Conservation (phyloP, 2,329 filamentous ascomycete genomes). For the Pyricularia pennisetigena region DNA sequence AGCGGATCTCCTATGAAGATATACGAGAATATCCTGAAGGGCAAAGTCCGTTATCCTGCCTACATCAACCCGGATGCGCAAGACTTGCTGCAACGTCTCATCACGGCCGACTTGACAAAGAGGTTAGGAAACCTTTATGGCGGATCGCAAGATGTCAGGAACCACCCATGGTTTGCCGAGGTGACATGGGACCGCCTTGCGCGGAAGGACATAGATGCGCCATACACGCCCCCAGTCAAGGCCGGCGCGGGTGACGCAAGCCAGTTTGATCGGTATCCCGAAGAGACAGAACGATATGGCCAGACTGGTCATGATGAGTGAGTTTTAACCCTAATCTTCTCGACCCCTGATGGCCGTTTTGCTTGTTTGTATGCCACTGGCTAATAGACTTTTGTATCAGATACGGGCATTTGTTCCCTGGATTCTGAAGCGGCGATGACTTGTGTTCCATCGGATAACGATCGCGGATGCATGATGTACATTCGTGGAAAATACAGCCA, state of each 20-base stretch:
- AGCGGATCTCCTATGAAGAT: conserved; percentile 97
- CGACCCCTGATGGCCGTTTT: background rate
- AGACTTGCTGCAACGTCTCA: conserved; percentile 82
- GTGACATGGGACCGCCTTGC: conserved; percentile 94
- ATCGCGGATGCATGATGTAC: background rate
- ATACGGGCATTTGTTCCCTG: conserved; percentile 64
- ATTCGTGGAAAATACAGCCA: background rate
- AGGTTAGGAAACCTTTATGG: conserved; percentile 88
- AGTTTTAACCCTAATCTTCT: conserved; percentile 32
- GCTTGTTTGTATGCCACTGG: background rate
- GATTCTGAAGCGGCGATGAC: conserved; percentile 47
- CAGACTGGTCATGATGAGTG: conserved; percentile 72
- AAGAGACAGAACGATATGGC: conserved; percentile 92
- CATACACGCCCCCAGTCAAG: conserved; percentile 92
- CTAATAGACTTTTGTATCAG: conserved; percentile 28
- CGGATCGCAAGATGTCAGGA: conserved; percentile 86
- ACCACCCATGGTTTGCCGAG: conserved; percentile 91
- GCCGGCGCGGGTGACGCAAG: conserved; percentile 91
- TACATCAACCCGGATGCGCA: conserved; percentile 94
- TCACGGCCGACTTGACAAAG: conserved; percentile 92
- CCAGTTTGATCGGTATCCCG: conserved; percentile 96
- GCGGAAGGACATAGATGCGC: conserved; percentile 95
- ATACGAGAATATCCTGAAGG: conserved; percentile 97
- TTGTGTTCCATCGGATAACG: background rate
- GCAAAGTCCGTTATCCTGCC: conserved; percentile 89